Evolutionary conservation across 169 alveolate genomes (phyloP), one percentile per base, ranked within the genome.

Genomic region (Plasmodium malariae): DNA sequence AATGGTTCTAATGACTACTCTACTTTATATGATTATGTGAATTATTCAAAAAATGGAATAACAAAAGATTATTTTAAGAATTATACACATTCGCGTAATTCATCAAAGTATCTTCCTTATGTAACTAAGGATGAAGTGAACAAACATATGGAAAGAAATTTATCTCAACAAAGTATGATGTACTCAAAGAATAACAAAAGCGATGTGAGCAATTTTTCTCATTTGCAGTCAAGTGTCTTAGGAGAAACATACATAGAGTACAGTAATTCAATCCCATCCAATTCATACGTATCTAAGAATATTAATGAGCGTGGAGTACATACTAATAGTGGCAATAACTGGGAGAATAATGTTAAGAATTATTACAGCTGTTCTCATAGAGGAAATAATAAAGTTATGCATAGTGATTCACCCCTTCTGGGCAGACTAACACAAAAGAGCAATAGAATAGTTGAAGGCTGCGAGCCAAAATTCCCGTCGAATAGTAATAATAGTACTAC

Each of bases 1-100:
- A 67, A 76, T 59, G 69, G 26, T 0, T 60, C 89, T 14, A 76
- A 76, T 37, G 89, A 76, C 40, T 51, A 37, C 36, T 76, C 89
- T 21, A 76, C 78, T 21, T 43, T 76, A 45, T 76, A 62, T 62
- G 76, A 76, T 62, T 76, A 76, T 43, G 68, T 19, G 21, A 76
- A 62, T 45, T 28, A 43, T 36, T 17, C 89, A 32, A 76, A 76
- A 34, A n/a, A 14, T 12, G 14, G 28, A 73, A n/a, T n/a, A n/a
- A 26, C 72, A 19, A 73, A 14, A 21, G 67, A 43, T 19, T 73
- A 24, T 17, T 57, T 17, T n/a, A 54, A n/a, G n/a, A n/a, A 45
- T 73, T 43, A 36, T 55, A 72, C 5, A 57, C 17, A 73, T 73
- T 54, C 55, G 26, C 19, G 55, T n/a, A 73, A 60, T 43, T 19